Base-by-base conservation (phyloP, 495 filamentous ascomycete genomes). In the Letharia lupina region DNA sequence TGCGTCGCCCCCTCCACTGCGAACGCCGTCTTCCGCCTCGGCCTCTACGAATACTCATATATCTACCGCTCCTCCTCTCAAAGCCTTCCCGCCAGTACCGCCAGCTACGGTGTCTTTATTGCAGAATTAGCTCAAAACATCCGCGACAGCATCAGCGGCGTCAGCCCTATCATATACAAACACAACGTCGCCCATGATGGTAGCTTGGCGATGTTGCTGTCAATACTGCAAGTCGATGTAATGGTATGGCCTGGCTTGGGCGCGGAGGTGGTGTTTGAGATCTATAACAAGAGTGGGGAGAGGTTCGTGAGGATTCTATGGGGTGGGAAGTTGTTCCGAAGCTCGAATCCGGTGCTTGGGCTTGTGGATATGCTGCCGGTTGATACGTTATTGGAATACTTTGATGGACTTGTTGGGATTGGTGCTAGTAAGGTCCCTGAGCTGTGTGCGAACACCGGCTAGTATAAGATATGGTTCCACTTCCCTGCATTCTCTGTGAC, bases 201-300 rank as follows among this genome's bases (percentile, higher is more conserved):
- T 15, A 86, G 82, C 28, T 69, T 91, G 15, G 82, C 82, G 11
- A 74, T 79, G 6, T 66, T 91, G n/a, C 70, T 91, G 37, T 77
- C 79, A 6, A 79, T 89, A n/a, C 71, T 91, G 65, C 87, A 90
- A 71, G 70, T 86, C 6, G 83, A 87, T 47, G 69, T 74, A 48
- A 90, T 90, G 87, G 83, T 89, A 6, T 91, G 88, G 88, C 87
- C 87, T 0, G 88, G 88, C 0, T 88, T 90, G 85, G 88, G 88
- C 1, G 75, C 79, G 12, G 87, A 90, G 72, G 76, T 90, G 9
- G 80, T 88, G 1, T 89, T 91, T 70, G 88, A 91, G 76, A 52
- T 88, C 15, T 87, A 84, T 63, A 75, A 73, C 60, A 73, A 70
- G 56, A 68, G 67, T 47, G 45, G 31, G 13, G 52, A 65, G 15